phyloP scores from a whole-genome alignment of 805 yeast species.

The Saturnispora quitensis region DNA sequence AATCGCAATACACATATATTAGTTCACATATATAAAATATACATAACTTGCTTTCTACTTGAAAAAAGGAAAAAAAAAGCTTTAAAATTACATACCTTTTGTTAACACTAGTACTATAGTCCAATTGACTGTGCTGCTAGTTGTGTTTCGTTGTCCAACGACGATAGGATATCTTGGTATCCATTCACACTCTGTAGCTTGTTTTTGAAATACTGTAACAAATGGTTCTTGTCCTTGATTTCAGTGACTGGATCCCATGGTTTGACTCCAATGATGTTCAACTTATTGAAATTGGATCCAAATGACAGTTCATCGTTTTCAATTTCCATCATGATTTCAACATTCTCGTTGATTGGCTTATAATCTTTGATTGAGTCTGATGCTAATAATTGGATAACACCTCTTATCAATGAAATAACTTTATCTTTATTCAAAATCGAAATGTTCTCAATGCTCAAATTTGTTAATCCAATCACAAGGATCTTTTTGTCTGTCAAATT shows the following conservation, averaged over 20 bases:
- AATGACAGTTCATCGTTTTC: conserved; percentile 57
- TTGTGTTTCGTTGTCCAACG: conserved; percentile 17
- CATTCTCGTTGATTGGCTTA: conserved; percentile 28
- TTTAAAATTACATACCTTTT: not conserved
- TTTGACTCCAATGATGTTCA: conserved; percentile 51
- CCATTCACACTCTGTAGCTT: conserved; percentile 17
- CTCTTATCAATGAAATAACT: conserved; percentile 35
- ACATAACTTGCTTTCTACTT: not conserved
- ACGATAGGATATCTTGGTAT: conserved; percentile 9
- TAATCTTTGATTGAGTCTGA: conserved; percentile 29
- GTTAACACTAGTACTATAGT: not conserved
- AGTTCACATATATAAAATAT: not conserved
- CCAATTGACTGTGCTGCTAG: conserved; percentile 11
- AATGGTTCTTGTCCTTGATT: conserved; percentile 27
- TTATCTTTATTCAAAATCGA: conserved; percentile 29
- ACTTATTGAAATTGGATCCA: conserved; percentile 76
- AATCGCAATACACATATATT: not conserved
- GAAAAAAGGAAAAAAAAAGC: not conserved
- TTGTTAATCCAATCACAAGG: conserved; percentile 40
- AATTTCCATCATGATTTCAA: conserved; percentile 46
- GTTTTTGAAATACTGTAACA: conserved; percentile 28
- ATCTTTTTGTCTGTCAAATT: conserved; percentile 37
- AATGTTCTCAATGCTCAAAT: conserved; percentile 35
- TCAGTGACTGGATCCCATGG: conserved; percentile 65
- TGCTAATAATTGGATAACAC: conserved; percentile 30